Conservation (phyloP, 495 filamentous ascomycete species). For the Trichoderma parareesei region DNA sequence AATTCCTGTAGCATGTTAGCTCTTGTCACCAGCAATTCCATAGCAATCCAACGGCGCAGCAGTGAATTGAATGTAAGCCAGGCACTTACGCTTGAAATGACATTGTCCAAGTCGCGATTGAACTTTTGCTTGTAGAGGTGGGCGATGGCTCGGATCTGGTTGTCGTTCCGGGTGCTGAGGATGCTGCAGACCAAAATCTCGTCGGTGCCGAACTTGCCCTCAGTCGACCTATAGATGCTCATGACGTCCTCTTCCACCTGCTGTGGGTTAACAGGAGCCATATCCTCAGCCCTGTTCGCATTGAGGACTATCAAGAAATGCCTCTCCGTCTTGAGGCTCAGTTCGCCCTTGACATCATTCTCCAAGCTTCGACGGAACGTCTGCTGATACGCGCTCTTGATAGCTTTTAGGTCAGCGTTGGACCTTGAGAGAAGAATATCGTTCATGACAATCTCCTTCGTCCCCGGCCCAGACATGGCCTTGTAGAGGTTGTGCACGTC, state of each 20-base stretch:
- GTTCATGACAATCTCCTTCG: constrained; percentile 76
- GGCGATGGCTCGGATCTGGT: constrained; percentile 72
- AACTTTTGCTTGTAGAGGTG: constrained; percentile 62
- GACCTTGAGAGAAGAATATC: constrained; percentile 75
- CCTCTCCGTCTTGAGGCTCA: constrained; percentile 74
- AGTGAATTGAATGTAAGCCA: background rate
- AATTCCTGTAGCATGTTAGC: constrained; percentile 49
- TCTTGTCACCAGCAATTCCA: background rate
- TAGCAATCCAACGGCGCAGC: too few species aligned
- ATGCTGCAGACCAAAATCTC: constrained; percentile 69
- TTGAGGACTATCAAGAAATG: constrained; percentile 73
- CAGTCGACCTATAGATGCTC: constrained; percentile 64
- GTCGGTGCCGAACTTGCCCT: constrained; percentile 63
- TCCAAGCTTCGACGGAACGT: constrained; percentile 54
- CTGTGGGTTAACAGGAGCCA: constrained; percentile 58
- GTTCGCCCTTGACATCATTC: constrained; percentile 61
- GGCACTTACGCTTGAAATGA: constrained; percentile 52
- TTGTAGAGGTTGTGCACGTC: constrained; percentile 58
- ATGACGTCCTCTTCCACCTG: constrained; percentile 63
- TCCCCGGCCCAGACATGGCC: constrained; percentile 70
- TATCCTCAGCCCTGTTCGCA: constrained; percentile 66
- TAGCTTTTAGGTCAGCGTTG: constrained; percentile 76
- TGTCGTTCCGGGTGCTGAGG: constrained; percentile 62
- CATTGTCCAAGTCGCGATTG: constrained; percentile 54
- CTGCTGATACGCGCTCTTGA: constrained; percentile 66